phyloP scores from a whole-genome alignment of 1,284 basidiomycete genomes.

The Heimioporus punctisporus region DNA sequence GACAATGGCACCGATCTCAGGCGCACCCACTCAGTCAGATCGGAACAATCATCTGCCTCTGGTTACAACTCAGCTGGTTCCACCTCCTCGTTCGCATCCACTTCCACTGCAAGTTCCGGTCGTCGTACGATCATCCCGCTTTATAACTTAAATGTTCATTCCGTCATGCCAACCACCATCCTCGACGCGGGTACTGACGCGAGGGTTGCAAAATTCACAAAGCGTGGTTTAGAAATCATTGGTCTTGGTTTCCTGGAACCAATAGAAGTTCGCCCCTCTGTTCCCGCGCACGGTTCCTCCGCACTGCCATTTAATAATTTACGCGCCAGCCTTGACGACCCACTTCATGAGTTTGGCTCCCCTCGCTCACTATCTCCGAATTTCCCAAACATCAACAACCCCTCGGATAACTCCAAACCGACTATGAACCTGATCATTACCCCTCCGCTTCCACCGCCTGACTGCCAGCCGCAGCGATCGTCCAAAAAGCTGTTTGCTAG shows the following conservation, averaged over 20 bases:
- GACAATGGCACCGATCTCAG: conserved; percentile 25
- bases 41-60: conserved; percentile 32
- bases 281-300: conserved; percentile 4
- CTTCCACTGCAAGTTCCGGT: conserved; percentile 47
- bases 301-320: conserved; percentile 6
- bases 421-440: conserved; percentile 22
- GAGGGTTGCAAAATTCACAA: conserved; percentile 90
- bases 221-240: conserved; percentile 82
- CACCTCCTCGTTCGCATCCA: conserved; percentile 56
- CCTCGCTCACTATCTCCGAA: conserved; percentile 13
- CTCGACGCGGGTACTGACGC: conserved; percentile 95
- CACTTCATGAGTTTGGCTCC: conserved; percentile 22
- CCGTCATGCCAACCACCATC: conserved; percentile 90
- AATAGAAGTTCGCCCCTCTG: conserved; percentile 69
- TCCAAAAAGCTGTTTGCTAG: conserved; percentile 73
- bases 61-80: conserved; percentile 48
- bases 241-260: conserved; percentile 81
- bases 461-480: conserved; percentile 27
- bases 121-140: conserved; percentile 87
- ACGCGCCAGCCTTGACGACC: conserved; percentile 30
- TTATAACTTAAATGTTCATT: conserved; percentile 94
- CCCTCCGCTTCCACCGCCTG: conserved; percentile 9
- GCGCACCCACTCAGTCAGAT: conserved; percentile 44
- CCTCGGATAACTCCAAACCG: conserved; percentile 5
- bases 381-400: conserved; percentile 3